A percentile compares a stretch with the other conserved stretches of the same genome.
Evolutionary conservation across 768 basidiomycete species (phyloP).

Genomic region (Pleurotus salmoneostramineus): DNA sequence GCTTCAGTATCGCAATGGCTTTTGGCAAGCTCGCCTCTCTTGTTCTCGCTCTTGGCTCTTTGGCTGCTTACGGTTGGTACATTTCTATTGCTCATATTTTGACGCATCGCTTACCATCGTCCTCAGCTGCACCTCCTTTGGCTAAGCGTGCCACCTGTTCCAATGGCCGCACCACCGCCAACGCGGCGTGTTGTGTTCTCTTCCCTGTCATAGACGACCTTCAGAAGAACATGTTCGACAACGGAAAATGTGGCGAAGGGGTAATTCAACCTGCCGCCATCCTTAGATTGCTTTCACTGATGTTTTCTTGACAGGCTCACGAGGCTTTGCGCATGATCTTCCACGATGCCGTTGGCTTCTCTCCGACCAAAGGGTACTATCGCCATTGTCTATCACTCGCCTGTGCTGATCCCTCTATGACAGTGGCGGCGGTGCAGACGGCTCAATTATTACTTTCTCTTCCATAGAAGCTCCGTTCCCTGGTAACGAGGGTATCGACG

Average conservation of each 20-base stretch:
- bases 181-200: constrained; percentile 22
- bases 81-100: background rate
- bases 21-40: background rate
- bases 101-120: background rate
- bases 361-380: constrained; percentile 18
- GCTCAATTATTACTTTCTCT: constrained; percentile 43
- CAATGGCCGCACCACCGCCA: constrained; percentile 22
- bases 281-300: background rate
- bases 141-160: constrained; percentile 19
- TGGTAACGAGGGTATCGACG: constrained; percentile 40
- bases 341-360: constrained; percentile 43
- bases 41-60: background rate
- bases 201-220: constrained; percentile 21
- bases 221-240: constrained; percentile 21
- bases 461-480: constrained; percentile 36
- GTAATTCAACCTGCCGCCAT: constrained; percentile 7
- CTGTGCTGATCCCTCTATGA: background rate
- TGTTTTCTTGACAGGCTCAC: constrained; percentile 13
- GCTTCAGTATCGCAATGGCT: background rate
- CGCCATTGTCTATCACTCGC: background rate
- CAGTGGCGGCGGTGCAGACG: constrained; percentile 43
- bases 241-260: constrained; percentile 24
- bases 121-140: background rate
- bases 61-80: background rate
- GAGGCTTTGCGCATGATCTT: constrained; percentile 29